phyloP scores from a whole-genome alignment of 352 stramenopile genomes.

The Sclerospora graminicola region DNA sequence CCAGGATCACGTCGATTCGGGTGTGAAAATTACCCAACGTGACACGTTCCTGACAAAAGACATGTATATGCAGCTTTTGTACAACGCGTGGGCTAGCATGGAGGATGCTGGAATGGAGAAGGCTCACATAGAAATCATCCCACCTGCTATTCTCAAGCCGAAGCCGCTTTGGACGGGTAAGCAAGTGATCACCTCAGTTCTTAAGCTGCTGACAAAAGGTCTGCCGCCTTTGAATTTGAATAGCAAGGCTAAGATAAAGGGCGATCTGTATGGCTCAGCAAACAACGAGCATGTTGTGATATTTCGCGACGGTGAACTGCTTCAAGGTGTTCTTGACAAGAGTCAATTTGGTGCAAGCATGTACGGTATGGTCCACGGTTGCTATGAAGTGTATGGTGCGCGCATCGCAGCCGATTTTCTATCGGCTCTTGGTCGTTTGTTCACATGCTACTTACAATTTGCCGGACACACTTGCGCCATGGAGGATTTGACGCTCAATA shows the following conservation, averaged over 20 bases:
- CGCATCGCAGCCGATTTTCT: conserved; percentile 77
- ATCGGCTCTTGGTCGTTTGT: conserved; percentile 84
- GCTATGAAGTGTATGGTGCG: conserved; percentile 89
- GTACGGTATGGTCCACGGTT: conserved; percentile 96
- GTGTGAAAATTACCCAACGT: conserved; percentile 96
- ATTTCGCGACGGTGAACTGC: conserved; percentile 92
- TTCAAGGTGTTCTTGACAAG: conserved; percentile 98
- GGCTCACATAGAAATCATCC: conserved; percentile 90
- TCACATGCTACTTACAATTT: conserved; percentile 98
- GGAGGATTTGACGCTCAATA: conserved; percentile 97
- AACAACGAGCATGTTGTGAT: conserved; percentile 96
- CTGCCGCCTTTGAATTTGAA: conserved; percentile 87
- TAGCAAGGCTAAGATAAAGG: conserved; percentile 96
- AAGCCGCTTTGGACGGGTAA: conserved; percentile 97
- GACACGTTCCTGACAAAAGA: conserved; percentile 98
- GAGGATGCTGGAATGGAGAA: conserved; percentile 84
- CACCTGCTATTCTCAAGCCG: conserved; percentile 97
- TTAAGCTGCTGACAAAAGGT: conserved; percentile 90
- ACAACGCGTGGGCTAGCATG: conserved; percentile 93
- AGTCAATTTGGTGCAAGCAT: conserved; percentile 96
- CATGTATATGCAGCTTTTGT: conserved; percentile 97
- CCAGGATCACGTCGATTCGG: conserved; percentile 98
- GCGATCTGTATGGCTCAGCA: conserved; percentile 88
- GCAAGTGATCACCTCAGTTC: conserved; percentile 95
- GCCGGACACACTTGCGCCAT: conserved; percentile 97